Evolutionary conservation across 352 stramenopile genomes (phyloP), one percentile per base, ranked within the genome.

Genomic region (Phytopythium ostracodes): DNA sequence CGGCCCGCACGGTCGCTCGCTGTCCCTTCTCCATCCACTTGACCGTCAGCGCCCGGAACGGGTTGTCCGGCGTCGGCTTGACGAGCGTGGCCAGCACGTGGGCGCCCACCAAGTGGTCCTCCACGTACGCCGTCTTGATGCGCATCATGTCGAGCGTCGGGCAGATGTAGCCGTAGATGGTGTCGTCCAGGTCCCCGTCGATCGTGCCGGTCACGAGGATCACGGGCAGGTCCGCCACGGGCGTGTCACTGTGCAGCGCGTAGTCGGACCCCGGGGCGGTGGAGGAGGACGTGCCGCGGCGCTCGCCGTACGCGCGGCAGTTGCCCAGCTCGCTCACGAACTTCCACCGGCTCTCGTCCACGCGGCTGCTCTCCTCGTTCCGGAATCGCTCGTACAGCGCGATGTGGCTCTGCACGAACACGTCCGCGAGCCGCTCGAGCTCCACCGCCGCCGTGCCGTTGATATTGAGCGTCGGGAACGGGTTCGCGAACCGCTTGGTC

Each of bases 11-110:
- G 31, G 73, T 64, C n/a, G 76, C 40, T 2, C 65, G 64, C 53
- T 70, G 64, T 27, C 67, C 71, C n/a, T 69, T 76, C 38, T 81
- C 77, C 36, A 84, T 60, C 77, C 77, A 87, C 64, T 87, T 81
- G 63, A 87, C 51, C 0, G 64, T 74, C 25, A 81, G 55, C 44
- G 67, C 56, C 1, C 66, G 68, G 52, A 83, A 84, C 29, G 77
- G 73, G 24, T 80, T 67, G 38, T 62, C 42, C 0, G 64, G 52
- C 20, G 77, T 79, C 0, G 75, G 72, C 0, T 24, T 47, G 47
- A 76, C 65, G 53, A 87, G 49, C 25, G 72, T 77, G 7, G 70
- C 62, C 25, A 87, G 59, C 11, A 87, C 73, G n/a, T 76, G 70
- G 33, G 70, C 66, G 59, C 78, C 75, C 11, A 70, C 38, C 4